Evolutionary conservation across 192 early-diverging fungal genomes (phyloP).

Genomic region (Backusella parvicylindrica): DNA sequence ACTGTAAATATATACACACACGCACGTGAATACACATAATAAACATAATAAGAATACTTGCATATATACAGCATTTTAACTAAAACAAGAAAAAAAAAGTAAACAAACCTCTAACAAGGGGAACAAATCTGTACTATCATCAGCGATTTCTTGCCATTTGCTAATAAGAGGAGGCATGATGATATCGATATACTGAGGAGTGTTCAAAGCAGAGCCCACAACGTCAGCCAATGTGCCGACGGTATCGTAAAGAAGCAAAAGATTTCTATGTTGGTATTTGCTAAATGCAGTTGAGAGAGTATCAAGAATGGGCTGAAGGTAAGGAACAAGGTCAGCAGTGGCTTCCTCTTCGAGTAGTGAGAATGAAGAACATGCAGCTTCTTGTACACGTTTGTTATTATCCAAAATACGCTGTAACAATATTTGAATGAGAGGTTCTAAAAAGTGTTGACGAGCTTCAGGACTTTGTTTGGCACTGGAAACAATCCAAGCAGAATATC

Average conservation of each 20-base stretch:
- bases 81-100: not conserved
- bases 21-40: not conserved
- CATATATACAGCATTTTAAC: not conserved
- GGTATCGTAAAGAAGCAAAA: conserved; percentile 95
- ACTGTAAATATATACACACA: conserved; percentile 13
- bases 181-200: conserved; percentile 74
- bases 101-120: conserved; percentile 81
- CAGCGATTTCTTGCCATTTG: conserved; percentile 79
- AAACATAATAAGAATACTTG: not conserved
- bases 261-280: conserved; percentile 95
- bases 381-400: conserved; percentile 98
- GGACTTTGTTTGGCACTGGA: conserved; percentile 17
- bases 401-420: conserved; percentile 80
- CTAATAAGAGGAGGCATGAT: conserved; percentile 86
- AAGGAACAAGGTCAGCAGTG: conserved; percentile 74
- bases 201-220: conserved; percentile 79
- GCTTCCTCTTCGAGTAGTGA: conserved; percentile 97
- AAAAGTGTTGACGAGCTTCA: conserved; percentile 55
- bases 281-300: conserved; percentile 79
- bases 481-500: conserved; percentile 56
- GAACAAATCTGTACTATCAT: conserved; percentile 91
- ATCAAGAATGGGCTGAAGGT: conserved; percentile 83
- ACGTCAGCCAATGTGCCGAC: conserved; percentile 96
- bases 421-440: conserved; percentile 81
- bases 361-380: conserved; percentile 94